A percentile compares a stretch with the other conserved stretches of the same genome.
Evolutionary conservation across 1,284 basidiomycete species (phyloP).

Genomic region (Porodaedalea pini): DNA sequence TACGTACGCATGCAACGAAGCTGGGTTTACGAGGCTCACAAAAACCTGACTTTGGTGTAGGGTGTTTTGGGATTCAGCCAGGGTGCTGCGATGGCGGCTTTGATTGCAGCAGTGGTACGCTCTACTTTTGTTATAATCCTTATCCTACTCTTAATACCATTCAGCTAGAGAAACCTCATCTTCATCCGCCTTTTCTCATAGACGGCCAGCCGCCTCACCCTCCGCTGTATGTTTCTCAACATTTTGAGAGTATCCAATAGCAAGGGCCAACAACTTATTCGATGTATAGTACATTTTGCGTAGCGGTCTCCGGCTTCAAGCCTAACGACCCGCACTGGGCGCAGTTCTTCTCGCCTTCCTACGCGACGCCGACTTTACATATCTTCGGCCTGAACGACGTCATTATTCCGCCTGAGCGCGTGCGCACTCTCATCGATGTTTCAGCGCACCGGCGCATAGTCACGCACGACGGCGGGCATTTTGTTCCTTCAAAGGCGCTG

Average conservation of each 20-base stretch:
- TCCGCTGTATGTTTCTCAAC: slow-evolving; percentile 54
- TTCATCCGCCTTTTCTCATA: slow-evolving; percentile 63
- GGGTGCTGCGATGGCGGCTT: slow-evolving; percentile 76
- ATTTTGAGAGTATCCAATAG: too few species aligned
- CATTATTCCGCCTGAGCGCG: slow-evolving; percentile 72
- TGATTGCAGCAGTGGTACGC: slow-evolving; percentile 70
- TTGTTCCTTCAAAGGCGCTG: slow-evolving; percentile 68
- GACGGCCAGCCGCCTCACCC: slow-evolving; percentile 63
- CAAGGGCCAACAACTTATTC: too few species aligned
- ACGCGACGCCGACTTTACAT: slow-evolving; percentile 74
- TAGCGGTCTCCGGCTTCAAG: slow-evolving; percentile 67
- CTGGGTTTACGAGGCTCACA: background rate
- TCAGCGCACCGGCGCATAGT: slow-evolving; percentile 60
- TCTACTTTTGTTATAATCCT: slow-evolving; percentile 1
- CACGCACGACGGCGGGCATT: slow-evolving; percentile 80
- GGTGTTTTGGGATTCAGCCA: slow-evolving; percentile 86
- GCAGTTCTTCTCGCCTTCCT: slow-evolving; percentile 54
- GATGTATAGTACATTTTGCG: slow-evolving; percentile 62
- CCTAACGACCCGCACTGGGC: slow-evolving; percentile 47
- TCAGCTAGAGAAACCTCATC: slow-evolving; percentile 50
- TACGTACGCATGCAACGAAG: slow-evolving; percentile 27
- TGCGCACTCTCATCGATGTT: slow-evolving; percentile 55
- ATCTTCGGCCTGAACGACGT: slow-evolving; percentile 79
- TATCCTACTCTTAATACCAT: background rate
- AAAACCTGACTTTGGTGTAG: slow-evolving; percentile 34